Evolutionary conservation across 306 rosid genomes (phyloP), one percentile per base, ranked within the genome.

Genomic region (Hippophae gyantsensis): DNA sequence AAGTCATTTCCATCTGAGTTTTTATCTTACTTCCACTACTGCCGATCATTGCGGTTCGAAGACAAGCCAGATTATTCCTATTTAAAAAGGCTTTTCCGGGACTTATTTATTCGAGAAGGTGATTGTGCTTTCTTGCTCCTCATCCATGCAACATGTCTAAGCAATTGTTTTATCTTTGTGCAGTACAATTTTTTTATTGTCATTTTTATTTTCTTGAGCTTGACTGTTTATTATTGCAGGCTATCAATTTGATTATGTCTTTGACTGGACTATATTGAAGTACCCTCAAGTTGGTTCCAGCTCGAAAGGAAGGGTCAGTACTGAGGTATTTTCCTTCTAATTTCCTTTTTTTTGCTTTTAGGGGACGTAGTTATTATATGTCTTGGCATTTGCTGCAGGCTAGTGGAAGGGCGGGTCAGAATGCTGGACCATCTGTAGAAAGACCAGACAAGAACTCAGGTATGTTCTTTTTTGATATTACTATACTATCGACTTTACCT

Each of bases 31-130:
- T 93, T 93, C 71, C 99, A 93, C 74, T 93, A 93, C 68, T 89
- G 99, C 69, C 95, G 97, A 13, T 75, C 99, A 12, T 72, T 93
- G 84, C 86, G 90, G 74, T 93, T 93, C 72, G 99, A 93, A 66
- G 99, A 93, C 84, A 93, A 93, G 72, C 99, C 99, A 56, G 99
- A 93, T 81, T 93, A 89, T 79, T 89, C 99, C 11, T 93, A 93
- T 68, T 69, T 93, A 42, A 93, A 93, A 85, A 89, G 99, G 71
- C 97, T 93, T 62, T 88, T 89, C 60, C 82, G 95, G 27, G 99
- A 93, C 68, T 82, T 93, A 25, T 93, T 93, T 79, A 89, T 89
- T 71, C 86, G 99, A 68, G 97, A 89, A 93, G 99, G 99, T 81
- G 69, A 48, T 46, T 46, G 50, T 8, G 5, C 13, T 46, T 46